Evolutionary conservation across 164 flowering plant genomes (phyloP).

Genomic region (Taxillus chinensis): DNA sequence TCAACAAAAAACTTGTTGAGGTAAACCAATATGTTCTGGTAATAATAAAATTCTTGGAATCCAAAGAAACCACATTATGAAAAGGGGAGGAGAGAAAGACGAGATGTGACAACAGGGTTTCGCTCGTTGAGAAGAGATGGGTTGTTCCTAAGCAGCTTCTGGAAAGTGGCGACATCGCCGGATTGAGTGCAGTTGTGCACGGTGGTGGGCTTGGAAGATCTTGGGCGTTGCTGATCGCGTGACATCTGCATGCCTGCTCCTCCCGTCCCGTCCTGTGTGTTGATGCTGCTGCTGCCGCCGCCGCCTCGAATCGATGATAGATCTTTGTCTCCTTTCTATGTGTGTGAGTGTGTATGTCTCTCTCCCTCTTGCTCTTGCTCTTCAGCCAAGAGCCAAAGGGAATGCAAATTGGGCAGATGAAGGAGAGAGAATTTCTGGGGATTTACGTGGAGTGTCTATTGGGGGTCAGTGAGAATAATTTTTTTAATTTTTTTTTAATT

Average conservation of each 20-base stretch:
- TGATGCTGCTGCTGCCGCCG: slow-evolving; percentile 4
- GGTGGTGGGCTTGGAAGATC: slow-evolving; percentile 52
- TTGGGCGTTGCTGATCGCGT: slow-evolving; percentile 31
- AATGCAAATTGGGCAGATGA: neutral
- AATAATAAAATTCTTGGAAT: neutral
- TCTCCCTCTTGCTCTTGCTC: slow-evolving; percentile 5
- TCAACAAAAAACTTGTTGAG: too few species aligned
- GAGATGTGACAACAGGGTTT: slow-evolving; percentile 65
- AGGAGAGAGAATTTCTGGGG: neutral
- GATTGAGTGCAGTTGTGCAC: slow-evolving; percentile 69
- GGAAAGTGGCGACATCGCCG: slow-evolving; percentile 59
- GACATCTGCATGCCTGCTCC: slow-evolving; percentile 25
- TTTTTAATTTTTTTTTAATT: too few species aligned
- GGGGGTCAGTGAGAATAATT: too few species aligned
- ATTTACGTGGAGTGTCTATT: neutral
- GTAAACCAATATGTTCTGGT: too few species aligned
- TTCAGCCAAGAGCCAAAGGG: too few species aligned
- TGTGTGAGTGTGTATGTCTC: neutral
- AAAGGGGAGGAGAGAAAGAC: slow-evolving; percentile 12
- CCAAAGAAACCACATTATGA: too few species aligned
- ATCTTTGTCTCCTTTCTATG: neutral
- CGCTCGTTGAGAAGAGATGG: slow-evolving; percentile 84
- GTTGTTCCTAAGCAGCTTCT: slow-evolving; percentile 49
- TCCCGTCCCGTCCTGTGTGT: slow-evolving; percentile 2
- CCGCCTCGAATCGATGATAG: neutral